phyloP scores from a whole-genome alignment of 2,329 filamentous ascomycete species.

The Colletotrichum cereale region DNA sequence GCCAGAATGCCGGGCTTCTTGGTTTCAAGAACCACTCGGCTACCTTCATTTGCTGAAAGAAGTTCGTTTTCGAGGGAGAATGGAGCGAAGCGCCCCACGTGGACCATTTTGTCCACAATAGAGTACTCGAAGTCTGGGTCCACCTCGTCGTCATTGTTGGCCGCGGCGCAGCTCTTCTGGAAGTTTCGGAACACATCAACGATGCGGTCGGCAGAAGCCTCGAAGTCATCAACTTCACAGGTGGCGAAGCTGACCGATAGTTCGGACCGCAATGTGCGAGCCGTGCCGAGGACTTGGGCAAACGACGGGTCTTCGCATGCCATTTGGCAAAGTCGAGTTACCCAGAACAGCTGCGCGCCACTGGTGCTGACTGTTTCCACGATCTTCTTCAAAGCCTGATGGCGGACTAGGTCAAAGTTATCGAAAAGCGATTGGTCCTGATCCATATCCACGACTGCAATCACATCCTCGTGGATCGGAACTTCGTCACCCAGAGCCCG shows the following conservation, averaged over 20 bases:
- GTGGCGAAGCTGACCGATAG: constrained; percentile 45
- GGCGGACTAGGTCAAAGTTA: background rate
- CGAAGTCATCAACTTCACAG: constrained; percentile 45
- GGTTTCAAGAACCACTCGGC: background rate
- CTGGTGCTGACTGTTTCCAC: background rate
- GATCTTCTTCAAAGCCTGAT: background rate
- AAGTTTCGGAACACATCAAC: background rate
- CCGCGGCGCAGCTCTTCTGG: constrained; percentile 18
- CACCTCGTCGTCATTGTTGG: constrained; percentile 40
- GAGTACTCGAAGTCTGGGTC: constrained; percentile 37
- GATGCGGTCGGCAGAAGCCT: background rate
- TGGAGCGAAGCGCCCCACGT: background rate
- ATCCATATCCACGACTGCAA: background rate
- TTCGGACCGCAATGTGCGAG: constrained; percentile 48
- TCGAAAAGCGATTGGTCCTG: background rate
- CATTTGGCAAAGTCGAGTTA: constrained; percentile 46
- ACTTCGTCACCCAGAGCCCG: background rate
- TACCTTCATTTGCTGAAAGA: background rate
- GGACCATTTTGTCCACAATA: constrained; percentile 16
- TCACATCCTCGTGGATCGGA: background rate
- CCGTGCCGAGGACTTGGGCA: constrained; percentile 45
- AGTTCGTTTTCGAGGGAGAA: background rate
- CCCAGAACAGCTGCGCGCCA: constrained; percentile 46
- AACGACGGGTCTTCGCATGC: constrained; percentile 45
- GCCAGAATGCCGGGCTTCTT: background rate